Evolutionary conservation across 2,329 filamentous ascomycete genomes (phyloP).

Genomic region (Biscogniauxia mediterranea): DNA sequence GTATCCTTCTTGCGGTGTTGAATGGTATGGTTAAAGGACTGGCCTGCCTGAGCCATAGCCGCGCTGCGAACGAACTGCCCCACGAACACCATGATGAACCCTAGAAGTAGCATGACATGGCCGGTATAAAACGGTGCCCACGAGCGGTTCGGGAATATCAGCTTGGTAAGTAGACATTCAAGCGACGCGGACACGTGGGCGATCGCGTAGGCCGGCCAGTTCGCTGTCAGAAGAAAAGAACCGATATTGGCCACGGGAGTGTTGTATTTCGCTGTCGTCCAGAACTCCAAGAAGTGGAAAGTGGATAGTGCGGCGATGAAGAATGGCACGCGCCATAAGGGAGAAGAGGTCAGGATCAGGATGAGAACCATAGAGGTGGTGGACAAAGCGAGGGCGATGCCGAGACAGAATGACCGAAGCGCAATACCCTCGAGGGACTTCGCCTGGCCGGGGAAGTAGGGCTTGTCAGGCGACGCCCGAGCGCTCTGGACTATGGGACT

Average conservation of each 20-base stretch:
- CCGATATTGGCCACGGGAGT: constrained; percentile 67
- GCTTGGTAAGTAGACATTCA: constrained; percentile 66
- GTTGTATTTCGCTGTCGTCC: constrained; percentile 82
- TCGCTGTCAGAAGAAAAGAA: constrained; percentile 80
- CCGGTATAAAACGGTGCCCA: constrained; percentile 47
- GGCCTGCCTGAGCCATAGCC: constrained; percentile 86
- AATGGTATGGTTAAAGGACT: constrained; percentile 88
- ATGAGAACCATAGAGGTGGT: constrained; percentile 33
- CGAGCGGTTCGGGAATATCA: constrained; percentile 51
- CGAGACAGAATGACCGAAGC: constrained; percentile 55
- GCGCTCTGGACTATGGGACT: constrained; percentile 32
- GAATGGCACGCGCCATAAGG: constrained; percentile 62
- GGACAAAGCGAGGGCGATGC: constrained; percentile 40
- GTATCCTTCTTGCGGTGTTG: constrained; percentile 65
- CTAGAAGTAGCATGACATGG: constrained; percentile 48
- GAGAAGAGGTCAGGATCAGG: constrained; percentile 39
- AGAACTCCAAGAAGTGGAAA: constrained; percentile 98
- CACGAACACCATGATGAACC: constrained; percentile 60
- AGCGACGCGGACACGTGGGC: constrained; percentile 73
- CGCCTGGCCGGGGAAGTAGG: constrained; percentile 44
- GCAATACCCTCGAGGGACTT: constrained; percentile 62
- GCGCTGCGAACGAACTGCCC: constrained; percentile 76
- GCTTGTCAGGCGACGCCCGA: constrained; percentile 33
- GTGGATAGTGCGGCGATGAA: constrained; percentile 68
- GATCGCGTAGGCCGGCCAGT: constrained; percentile 80